Conservation (phyloP, 345 rosid species). For the Psidium guajava region DNA sequence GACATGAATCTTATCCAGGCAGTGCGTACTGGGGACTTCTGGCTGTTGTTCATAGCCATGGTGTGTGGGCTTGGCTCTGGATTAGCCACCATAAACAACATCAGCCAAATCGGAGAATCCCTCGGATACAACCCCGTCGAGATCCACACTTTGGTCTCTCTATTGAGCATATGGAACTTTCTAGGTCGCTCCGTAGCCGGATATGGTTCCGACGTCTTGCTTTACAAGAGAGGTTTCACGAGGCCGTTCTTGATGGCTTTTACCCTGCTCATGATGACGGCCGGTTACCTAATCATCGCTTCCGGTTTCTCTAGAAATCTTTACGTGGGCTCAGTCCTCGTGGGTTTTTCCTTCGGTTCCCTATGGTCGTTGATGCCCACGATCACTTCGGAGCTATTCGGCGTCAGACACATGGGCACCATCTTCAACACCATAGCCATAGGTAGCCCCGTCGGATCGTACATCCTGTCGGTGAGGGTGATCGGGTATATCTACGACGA, state of each 20-base stretch:
- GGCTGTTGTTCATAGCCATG: slow-evolving; percentile 60
- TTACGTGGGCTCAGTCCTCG: slow-evolving; percentile 56
- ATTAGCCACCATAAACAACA: slow-evolving; percentile 60
- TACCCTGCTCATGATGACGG: slow-evolving; percentile 42
- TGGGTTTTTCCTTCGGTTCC: slow-evolving; percentile 75
- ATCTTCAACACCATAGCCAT: too few species aligned
- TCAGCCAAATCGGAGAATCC: slow-evolving; percentile 78
- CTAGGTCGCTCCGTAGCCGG: slow-evolving; percentile 90
- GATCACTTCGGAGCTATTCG: slow-evolving; percentile 60
- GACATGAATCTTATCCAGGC: slow-evolving; percentile 49
- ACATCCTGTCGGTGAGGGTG: too few species aligned
- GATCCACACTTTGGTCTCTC: slow-evolving; percentile 58
- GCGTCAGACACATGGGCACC: too few species aligned
- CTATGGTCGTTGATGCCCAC: slow-evolving; percentile 90
- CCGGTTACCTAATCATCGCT: slow-evolving; percentile 65
- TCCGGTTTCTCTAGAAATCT: slow-evolving; percentile 52
- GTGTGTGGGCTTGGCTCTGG: slow-evolving; percentile 76
- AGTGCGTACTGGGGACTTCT: slow-evolving; percentile 15
- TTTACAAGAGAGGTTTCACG: slow-evolving; percentile 52
- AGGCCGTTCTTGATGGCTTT: slow-evolving; percentile 68
- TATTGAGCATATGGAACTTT: slow-evolving; percentile 86
- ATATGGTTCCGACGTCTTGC: slow-evolving; percentile 53
- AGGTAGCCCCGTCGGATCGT: too few species aligned
- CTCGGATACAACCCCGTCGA: slow-evolving; percentile 51
- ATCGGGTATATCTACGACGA: slow-evolving; percentile 70